Base-by-base conservation (phyloP, 139 green algal genomes). In the Microglena sp. region DNA sequence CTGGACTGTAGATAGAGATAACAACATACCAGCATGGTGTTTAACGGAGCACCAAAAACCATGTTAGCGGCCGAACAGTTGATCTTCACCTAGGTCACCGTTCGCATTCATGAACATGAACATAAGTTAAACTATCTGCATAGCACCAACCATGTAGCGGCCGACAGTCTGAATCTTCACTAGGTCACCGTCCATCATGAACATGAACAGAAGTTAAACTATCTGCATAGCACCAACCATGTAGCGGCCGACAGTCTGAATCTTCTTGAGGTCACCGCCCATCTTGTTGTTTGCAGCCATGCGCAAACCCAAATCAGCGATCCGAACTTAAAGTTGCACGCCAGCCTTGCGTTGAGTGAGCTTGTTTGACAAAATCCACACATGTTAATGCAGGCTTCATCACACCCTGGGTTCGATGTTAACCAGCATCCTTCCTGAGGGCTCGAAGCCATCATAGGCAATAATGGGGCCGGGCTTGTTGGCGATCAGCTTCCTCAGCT, bases 391-490 rank as follows among this genome's bases (percentile, higher is more conserved):
- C n/a, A n/a, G 86, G 88, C 78, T 99, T 99, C 79, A 99, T 84
- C 28, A 99, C 94, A 53, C 94, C 94, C 75, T 95, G 93, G 6
- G 59, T 50, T 11, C 59, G n/a, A 66, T 66, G 35, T 66, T n/a
- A n/a, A n/a, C n/a, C n/a, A n/a, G 59, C 59, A 66, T 66, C 33
- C 59, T 33, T 27, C 59, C 59, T 54, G 84, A 95, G 1, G 94
- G 94, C 73, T 99, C 94, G 68, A 99, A 99, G 2, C 94, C 94
- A 56, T 99, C 94, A 71, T 99, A 99, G 22, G 89, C 91, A n/a
- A n/a, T n/a, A 1, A 96, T 77, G 0, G 76, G 73, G 67, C 88
- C 80, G 28, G 90, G 89, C 71, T 92, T 91, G 58, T 95, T 91
- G 24, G 82, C 75, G 28, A 99, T 76, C 57, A 99, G 76, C 7